Percentiles rank a stretch among this genome's conserved stretches.
These are phyloP conservation scores for Talaromyces adpressus DNA, from an alignment of 495 filamentous ascomycete species.

Conservation along the genomic window DNA sequence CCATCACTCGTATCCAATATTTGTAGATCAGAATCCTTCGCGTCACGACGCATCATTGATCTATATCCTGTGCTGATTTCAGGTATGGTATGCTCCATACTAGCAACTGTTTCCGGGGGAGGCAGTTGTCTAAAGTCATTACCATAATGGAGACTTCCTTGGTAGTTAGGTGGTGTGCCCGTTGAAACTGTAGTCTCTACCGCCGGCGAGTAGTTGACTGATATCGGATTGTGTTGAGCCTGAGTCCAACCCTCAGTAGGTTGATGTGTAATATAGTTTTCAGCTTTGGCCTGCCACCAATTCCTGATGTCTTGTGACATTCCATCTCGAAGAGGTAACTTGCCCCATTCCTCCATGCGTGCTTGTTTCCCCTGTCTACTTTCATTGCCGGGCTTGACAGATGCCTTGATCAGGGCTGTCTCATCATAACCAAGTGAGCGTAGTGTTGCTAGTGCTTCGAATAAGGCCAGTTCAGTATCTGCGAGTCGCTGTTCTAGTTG, in stretches of 20 bases:
- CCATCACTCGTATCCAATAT: neutral
- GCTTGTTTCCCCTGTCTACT: conserved; percentile 17
- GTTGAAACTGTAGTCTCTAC: neutral
- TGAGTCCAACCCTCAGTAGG: neutral
- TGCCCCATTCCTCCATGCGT: conserved; percentile 22
- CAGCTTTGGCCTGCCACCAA: neutral
- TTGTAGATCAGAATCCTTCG: neutral
- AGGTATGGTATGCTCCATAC: neutral
- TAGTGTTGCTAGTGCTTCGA: conserved; percentile 19
- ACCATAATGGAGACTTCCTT: neutral
- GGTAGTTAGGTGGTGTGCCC: neutral
- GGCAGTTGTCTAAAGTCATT: neutral
- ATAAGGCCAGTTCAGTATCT: conserved; percentile 23
- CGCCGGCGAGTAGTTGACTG: neutral
- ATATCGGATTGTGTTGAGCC: neutral
- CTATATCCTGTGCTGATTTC: neutral
- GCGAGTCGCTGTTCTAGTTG: conserved; percentile 23
- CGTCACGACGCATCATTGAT: neutral
- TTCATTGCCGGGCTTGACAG: conserved; percentile 10
- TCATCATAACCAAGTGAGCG: conserved; percentile 9
- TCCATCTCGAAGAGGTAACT: conserved; percentile 16
- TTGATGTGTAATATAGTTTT: neutral
- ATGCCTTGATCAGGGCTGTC: conserved; percentile 8
- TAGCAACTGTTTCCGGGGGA: neutral
- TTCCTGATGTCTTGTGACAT: neutral